Evolutionary conservation across 2,329 filamentous ascomycete genomes (phyloP).

Genomic region (Penicillium sp.): DNA sequence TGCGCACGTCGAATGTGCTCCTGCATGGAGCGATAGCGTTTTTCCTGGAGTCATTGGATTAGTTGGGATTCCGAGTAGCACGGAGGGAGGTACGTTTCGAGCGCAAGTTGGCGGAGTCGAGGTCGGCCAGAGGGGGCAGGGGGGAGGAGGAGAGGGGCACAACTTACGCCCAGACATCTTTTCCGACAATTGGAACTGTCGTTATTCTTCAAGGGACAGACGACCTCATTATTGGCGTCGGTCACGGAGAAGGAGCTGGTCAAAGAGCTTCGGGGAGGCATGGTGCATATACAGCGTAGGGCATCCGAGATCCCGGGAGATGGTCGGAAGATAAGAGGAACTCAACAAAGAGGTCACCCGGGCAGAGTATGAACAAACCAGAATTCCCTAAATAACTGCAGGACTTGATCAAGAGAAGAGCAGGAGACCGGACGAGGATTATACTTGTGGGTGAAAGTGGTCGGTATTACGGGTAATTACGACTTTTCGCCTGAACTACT

Average conservation of each 20-base stretch:
- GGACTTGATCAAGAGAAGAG: conserved; percentile 6
- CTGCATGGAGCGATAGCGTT: conserved; percentile 97
- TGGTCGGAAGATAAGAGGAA: conserved; percentile 8
- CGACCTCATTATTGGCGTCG: conserved; percentile 91
- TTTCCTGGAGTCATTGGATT: conserved; percentile 64
- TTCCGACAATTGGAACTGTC: conserved; percentile 97
- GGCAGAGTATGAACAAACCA: background rate
- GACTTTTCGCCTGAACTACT: conserved; percentile 6
- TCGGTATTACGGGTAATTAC: conserved; percentile 12
- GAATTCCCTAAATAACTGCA: background rate
- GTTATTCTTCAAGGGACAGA: conserved; percentile 92
- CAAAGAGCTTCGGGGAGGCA: conserved; percentile 86
- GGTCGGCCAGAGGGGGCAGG: conserved; percentile 7
- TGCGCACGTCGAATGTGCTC: conserved; percentile 98
- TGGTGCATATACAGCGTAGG: conserved; percentile 56
- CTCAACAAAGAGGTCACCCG: conserved; percentile 10
- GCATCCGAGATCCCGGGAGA: conserved; percentile 13
- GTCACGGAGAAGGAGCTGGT: conserved; percentile 90
- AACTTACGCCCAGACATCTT: conserved; percentile 94
- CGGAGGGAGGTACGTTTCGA: background rate
- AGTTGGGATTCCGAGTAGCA: conserved; percentile 14
- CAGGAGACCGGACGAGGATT: conserved; percentile 12
- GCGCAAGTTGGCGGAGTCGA: conserved; percentile 11
- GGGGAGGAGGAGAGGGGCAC: too few species aligned
- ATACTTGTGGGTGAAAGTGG: conserved; percentile 16